Evolutionary conservation across 306 rosid genomes (phyloP).

Genomic region (Fagus sylvatica): DNA sequence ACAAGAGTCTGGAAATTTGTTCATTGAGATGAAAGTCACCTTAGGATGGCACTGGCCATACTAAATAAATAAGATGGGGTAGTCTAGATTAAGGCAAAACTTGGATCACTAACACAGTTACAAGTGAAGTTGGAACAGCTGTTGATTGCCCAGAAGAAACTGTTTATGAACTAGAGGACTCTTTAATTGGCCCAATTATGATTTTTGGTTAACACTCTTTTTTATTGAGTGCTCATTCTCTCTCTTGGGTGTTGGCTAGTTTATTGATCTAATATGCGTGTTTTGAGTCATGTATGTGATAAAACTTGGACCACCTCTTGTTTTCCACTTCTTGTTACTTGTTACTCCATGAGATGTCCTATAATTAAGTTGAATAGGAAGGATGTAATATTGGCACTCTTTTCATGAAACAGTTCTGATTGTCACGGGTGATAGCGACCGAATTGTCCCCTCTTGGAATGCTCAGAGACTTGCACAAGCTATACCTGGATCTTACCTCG

Average conservation of each 20-base stretch:
- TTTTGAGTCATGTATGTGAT: slow-evolving; percentile 4
- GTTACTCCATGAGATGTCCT: too few relatives aligned
- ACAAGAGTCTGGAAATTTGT: not conserved
- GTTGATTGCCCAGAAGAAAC: not conserved
- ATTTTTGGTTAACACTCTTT: too few relatives aligned
- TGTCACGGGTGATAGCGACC: slow-evolving; percentile 81
- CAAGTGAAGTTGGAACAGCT: not conserved
- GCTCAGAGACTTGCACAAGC: slow-evolving; percentile 76
- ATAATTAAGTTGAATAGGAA: slow-evolving; percentile 6
- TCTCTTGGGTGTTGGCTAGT: slow-evolving; percentile 3
- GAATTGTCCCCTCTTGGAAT: slow-evolving; percentile 84
- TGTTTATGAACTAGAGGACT: too few relatives aligned
- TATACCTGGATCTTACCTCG: slow-evolving; percentile 72
- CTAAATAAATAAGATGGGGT: slow-evolving; percentile 1
- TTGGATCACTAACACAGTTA: slow-evolving; percentile 5
- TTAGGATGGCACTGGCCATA: slow-evolving; percentile 1
- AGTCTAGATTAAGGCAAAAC: slow-evolving; percentile 9
- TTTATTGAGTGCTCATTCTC: not conserved
- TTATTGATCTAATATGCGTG: slow-evolving; percentile 7
- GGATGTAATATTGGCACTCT: not conserved
- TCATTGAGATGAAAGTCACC: slow-evolving; percentile 7
- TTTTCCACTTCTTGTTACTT: not conserved
- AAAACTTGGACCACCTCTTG: not conserved
- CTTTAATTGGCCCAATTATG: too few relatives aligned
- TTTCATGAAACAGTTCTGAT: slow-evolving; percentile 68